Base-by-base conservation (phyloP, 805 yeast species). In the Saccharomycopsis fermentans region DNA sequence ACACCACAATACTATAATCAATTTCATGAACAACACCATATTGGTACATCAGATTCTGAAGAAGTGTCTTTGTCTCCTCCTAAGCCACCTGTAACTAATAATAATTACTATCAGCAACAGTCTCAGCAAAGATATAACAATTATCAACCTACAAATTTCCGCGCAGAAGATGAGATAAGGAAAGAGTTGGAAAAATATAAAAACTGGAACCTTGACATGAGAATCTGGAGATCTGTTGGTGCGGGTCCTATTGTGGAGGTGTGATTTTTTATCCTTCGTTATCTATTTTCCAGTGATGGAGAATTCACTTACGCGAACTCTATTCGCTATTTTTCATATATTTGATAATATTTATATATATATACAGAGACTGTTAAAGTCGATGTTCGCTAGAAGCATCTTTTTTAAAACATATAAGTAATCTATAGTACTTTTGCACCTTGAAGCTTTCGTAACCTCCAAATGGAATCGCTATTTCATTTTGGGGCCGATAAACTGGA, bases 181-280 rank as follows among this genome's bases (percentile, higher is more conserved):
- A 76, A 82, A 57, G 75, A 79, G 52, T 71, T 91, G 63, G 74
- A 77, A 67, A 82, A 81, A 63, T 91, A 95, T 95, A 83, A 82
- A 63, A 83, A 81, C 54, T 91, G 91, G 90, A 89, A 86, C 66
- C 79, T 90, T 2, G 96, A 91, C 66, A 87, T 91, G 95, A 78
- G 88, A 27, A 65, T 69, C 14, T 91, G 97, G 97, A 78, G 86
- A 67, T 79, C 84, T 55, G 74, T 81, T 17, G 90, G 89, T 1
- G 73, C 78, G 55, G 90, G 90, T 1, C 84, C 87, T 2, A 67
- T 78, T 4, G 73, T 84, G 14, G 82, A 81, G 52, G 66, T 77
- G 48, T 79, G 66, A 64, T 43, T 4, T 21, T n/a, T 5, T 37
- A 2, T n/a, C 19, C 16, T 17, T 6, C 16, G n/a, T 37, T 5